Base-by-base conservation (phyloP, 2,329 filamentous ascomycete genomes). In the Colletotrichum eremochloae region DNA sequence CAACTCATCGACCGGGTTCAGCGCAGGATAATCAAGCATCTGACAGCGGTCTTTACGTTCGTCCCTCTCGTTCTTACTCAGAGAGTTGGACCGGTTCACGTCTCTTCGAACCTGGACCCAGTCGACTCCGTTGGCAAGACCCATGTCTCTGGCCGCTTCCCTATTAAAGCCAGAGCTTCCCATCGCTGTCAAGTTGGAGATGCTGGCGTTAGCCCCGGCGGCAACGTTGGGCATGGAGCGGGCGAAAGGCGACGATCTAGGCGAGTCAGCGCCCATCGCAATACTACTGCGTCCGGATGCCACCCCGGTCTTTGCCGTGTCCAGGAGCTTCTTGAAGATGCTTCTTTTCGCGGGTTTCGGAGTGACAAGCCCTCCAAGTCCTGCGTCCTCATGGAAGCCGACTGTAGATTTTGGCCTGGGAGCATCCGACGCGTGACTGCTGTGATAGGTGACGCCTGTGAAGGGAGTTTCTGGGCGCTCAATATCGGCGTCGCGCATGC, bases 51-150 rank as follows among this genome's bases (percentile, higher is more conserved):
- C 96, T 55, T 90, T 92, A 66, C 96, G 88, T 79, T 99, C 96
- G 50, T 91, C 87, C 29, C 92, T 89, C 83, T 99, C 96, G 75
- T 96, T 96, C 73, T 91, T 92, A 81, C 95, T 97, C 48, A 98
- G 86, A 0, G 96, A 96, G 79, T 97, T 98, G 4, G 96, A 97
- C 46, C 96, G 90, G 81, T 99, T 98, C 58, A 99, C 93, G 81
- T 99, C 97, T 57, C 96, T 91, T 46, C 96, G 92, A 31, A 98
- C 95, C 80, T 98, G 95, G n/a, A 99, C 95, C 95, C 96, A 99
- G 80, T 98, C 96, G 18, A 93, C 88, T 1, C 84, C 84, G 29
- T 84, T 76, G 48, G 85, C 88, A 8, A 93, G 81, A 2, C 93
- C 94, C 88, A 93, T 93, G 24, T 97, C 94, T 68, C 89, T 88